Conservation (phyloP, 495 filamentous ascomycete genomes). For the Niebla homalea region DNA sequence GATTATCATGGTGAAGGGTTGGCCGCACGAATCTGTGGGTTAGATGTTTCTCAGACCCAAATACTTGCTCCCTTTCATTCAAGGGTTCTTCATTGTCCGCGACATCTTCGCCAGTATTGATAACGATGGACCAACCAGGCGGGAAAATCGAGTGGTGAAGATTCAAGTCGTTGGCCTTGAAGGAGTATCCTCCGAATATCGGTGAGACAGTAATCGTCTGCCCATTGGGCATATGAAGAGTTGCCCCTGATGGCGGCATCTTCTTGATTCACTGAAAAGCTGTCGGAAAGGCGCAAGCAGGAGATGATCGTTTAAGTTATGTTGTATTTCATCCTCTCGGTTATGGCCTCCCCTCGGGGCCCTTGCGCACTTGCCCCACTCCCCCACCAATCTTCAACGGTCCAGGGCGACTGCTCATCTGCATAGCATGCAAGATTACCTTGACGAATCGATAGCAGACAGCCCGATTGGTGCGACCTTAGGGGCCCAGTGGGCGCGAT, state of each 20-base stretch:
- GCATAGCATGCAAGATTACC: too few relatives aligned
- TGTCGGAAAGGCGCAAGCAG: too few relatives aligned
- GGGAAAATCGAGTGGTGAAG: conserved; percentile 57
- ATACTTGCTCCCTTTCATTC: conserved; percentile 15
- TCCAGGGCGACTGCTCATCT: too few relatives aligned
- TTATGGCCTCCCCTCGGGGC: too few relatives aligned
- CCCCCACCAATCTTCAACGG: too few relatives aligned
- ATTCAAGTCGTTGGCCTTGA: conserved; percentile 68
- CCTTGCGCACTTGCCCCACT: too few relatives aligned
- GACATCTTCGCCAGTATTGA: conserved; percentile 54
- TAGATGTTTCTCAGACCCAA: conserved; percentile 15
- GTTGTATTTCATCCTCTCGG: too few relatives aligned
- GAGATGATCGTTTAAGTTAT: too few relatives aligned
- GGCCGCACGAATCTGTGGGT: conserved; percentile 56
- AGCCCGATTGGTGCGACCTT: too few relatives aligned
- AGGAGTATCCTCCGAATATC: conserved; percentile 77
- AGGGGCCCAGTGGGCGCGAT: too few relatives aligned
- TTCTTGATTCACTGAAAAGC: too few relatives aligned
- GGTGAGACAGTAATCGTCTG: conserved; percentile 66
- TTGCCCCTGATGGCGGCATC: background rate
- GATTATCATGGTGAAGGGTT: conserved; percentile 60
- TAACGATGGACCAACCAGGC: conserved; percentile 75
- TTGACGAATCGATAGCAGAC: too few relatives aligned
- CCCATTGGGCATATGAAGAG: conserved; percentile 67
- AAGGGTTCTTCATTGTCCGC: conserved; percentile 17